Conservation (phyloP, 2,329 filamentous ascomycete genomes). For the Rhytidhysteron rufulum region DNA sequence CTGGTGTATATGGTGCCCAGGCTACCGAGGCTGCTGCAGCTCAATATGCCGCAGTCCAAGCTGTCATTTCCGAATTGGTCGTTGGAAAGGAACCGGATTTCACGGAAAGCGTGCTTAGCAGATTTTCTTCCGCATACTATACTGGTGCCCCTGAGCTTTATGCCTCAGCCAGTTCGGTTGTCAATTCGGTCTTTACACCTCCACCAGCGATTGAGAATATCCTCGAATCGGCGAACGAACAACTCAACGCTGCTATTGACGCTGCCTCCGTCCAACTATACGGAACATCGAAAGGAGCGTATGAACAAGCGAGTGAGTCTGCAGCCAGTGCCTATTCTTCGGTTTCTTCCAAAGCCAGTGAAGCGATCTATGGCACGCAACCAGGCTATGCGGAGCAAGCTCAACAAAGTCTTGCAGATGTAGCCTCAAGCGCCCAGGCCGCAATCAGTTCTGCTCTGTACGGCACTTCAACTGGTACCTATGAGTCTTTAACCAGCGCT, state of each 20-base stretch:
- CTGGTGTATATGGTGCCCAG: conserved; percentile 57
- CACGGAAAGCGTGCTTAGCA: conserved; percentile 72
- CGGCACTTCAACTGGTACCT: conserved; percentile 44
- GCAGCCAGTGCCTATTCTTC: conserved; percentile 52
- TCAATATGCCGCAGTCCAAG: conserved; percentile 67
- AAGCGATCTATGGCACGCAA: conserved; percentile 54
- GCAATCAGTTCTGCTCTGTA: conserved; percentile 57
- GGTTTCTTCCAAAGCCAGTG: conserved; percentile 47
- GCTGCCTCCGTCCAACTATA: conserved; percentile 57
- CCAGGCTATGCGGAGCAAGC: conserved; percentile 52
- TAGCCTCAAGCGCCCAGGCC: conserved; percentile 52
- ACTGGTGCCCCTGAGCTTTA: conserved; percentile 59
- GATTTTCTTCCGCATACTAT: conserved; percentile 68
- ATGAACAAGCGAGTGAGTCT: conserved; percentile 53
- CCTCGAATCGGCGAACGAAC: conserved; percentile 53
- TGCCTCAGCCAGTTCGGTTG: conserved; percentile 43
- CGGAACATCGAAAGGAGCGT: conserved; percentile 51
- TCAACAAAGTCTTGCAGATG: conserved; percentile 50
- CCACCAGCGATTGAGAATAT: conserved; percentile 57
- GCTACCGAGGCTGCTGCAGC: conserved; percentile 58
- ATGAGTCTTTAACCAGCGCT: conserved; percentile 43
- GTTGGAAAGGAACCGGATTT: conserved; percentile 75
- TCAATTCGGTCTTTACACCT: conserved; percentile 52
- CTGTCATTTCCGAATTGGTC: conserved; percentile 72
- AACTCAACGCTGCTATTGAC: conserved; percentile 56